Evolutionary conservation across 31 red algal species (phyloP), one percentile per base, ranked within the genome.

Genomic region (Asparagopsis taxiformis): DNA sequence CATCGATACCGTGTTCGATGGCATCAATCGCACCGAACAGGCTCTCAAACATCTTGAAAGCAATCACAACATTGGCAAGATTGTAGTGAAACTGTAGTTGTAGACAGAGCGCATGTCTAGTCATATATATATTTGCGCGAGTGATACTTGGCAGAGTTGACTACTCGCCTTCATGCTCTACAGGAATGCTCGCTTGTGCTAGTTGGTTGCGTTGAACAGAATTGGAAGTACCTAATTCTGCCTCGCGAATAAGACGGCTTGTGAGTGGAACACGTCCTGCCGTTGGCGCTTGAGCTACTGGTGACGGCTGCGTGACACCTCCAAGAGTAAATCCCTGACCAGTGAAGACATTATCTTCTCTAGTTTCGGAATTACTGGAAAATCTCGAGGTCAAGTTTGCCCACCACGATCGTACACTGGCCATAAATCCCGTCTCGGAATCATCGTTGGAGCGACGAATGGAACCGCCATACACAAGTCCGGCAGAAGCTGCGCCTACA

Each of bases 11-110:
- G 32, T 46, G 22, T 87, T 77, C 54, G 15, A 77, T 16, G 70
- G 83, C 16, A 54, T 87, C 1, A 35, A 33, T 37, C 61, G 72
- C 17, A 55, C 59, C 13, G 55, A 35, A 20, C 22, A 87, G 13
- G 72, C 83, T 56, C 65, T 87, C 29, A 0, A 44, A 30, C 64
- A 70, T 44, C 30, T 87, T 37, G 37, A 64, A 63, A 49, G 36
- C 43, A 70, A 78, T 58, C 46, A 65, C 31, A 77, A 57, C 34
- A 64, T 78, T 2, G 83, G 83, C 31, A 87, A 87, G 39, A 51
- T 72, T 25, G 52, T 72, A 9, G 68, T 72, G 25, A 58, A 33
- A 72, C 1, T 72, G 51, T 8, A 21, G 7, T 23, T 38, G 22
- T 72, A 31, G 54, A 17, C 2, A n/a, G 68, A 33, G 30, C 33